These are phyloP conservation scores for Blastobotrys petasosporus DNA, from an alignment of 1,139 yeast species.

Conservation along the genomic window DNA sequence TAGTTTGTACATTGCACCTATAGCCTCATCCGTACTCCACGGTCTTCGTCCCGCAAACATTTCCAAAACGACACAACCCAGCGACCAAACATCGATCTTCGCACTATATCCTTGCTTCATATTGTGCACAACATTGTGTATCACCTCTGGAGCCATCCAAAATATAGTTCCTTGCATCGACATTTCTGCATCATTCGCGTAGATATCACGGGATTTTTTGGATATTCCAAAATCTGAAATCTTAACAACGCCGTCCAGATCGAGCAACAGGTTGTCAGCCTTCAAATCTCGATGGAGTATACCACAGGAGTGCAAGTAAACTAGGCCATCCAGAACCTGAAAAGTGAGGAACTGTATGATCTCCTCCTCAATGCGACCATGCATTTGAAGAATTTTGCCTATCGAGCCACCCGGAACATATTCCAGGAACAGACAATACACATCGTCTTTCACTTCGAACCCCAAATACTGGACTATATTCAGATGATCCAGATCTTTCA, in stretches of 20 bases:
- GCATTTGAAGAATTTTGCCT: constrained; percentile 74
- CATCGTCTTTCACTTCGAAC: constrained; percentile 69
- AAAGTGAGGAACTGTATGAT: constrained; percentile 66
- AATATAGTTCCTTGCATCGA: constrained; percentile 98
- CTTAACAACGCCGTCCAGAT: constrained; percentile 89
- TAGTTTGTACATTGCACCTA: constrained; percentile 49
- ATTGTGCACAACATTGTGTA: constrained; percentile 68
- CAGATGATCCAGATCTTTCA: constrained; percentile 89
- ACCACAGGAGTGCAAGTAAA: constrained; percentile 80
- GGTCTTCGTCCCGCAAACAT: constrained; percentile 67
- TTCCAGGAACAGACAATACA: constrained; percentile 82
- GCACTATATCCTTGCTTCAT: constrained; percentile 93
- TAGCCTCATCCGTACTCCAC: constrained; percentile 48
- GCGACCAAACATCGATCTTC: constrained; percentile 65
- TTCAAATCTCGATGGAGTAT: constrained; percentile 92
- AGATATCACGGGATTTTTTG: constrained; percentile 77
- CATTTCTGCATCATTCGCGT: constrained; percentile 89
- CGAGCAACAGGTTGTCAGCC: constrained; percentile 86
- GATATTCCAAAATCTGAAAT: constrained; percentile 97
- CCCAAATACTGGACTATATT: constrained; percentile 96
- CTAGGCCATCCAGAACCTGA: constrained; percentile 78
- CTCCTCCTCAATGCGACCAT: constrained; percentile 80
- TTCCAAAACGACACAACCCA: constrained; percentile 94
- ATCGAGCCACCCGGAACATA: constrained; percentile 98
- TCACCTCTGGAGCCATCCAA: constrained; percentile 99